A percentile compares a stretch with the other conserved stretches of the same genome.
Conservation (phyloP, 495 filamentous ascomycete genomes). For the Penicillium turbatum region DNA sequence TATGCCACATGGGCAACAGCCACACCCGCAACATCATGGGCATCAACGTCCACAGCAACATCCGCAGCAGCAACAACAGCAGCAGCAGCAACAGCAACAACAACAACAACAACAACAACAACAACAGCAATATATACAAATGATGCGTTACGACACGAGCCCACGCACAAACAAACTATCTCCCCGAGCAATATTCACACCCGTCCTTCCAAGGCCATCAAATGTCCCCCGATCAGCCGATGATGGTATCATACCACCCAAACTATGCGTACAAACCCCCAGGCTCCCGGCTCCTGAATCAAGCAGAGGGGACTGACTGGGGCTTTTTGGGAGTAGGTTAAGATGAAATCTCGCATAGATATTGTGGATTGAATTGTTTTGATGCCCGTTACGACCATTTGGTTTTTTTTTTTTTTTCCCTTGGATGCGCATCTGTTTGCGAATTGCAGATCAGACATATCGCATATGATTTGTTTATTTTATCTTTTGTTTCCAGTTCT, state of each 20-base stretch:
- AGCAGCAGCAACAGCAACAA: slow-evolving; percentile 23
- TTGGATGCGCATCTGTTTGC: neutral
- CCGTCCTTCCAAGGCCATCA: slow-evolving; percentile 29
- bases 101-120: too few species aligned
- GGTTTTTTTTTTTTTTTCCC: neutral
- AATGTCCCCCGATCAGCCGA: slow-evolving; percentile 31
- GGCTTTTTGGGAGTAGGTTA: slow-evolving; percentile 45
- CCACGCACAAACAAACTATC: slow-evolving; percentile 33
- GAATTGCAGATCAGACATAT: neutral
- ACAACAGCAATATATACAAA: slow-evolving; percentile 32
- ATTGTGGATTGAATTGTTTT: slow-evolving; percentile 13
- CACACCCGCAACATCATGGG: slow-evolving; percentile 23
- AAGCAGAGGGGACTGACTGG: slow-evolving; percentile 47
- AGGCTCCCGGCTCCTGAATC: slow-evolving; percentile 34
- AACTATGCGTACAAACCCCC: slow-evolving; percentile 39
- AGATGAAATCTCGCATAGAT: slow-evolving; percentile 22
- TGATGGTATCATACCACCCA: slow-evolving; percentile 39
- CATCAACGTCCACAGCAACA: slow-evolving; percentile 32
- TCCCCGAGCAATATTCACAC: slow-evolving; percentile 37
- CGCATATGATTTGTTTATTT: slow-evolving; percentile 3
- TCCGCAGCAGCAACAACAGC: slow-evolving; percentile 26
- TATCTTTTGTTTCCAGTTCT: neutral
- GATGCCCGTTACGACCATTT: slow-evolving; percentile 30
- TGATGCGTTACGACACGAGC: slow-evolving; percentile 37
- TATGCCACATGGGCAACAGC: slow-evolving; percentile 34